A percentile compares a stretch with the other conserved stretches of the same genome.
Conservation (phyloP, 2,329 filamentous ascomycete genomes). For the Ustulina deusta region DNA sequence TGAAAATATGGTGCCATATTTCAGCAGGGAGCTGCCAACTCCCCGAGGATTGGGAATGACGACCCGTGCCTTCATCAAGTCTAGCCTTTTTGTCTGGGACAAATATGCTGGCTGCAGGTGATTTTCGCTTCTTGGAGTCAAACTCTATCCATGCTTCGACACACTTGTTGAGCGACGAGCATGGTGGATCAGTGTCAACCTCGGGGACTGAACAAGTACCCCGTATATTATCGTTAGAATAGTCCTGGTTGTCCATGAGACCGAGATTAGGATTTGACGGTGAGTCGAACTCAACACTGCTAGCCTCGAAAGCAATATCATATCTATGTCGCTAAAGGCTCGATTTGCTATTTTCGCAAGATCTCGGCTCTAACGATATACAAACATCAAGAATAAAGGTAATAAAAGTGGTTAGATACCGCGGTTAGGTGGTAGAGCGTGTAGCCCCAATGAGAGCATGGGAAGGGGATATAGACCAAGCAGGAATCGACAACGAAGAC, state of each 20-base stretch:
- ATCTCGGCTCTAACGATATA: neutral
- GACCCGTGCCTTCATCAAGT: slow-evolving; percentile 28
- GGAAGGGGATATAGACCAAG: neutral
- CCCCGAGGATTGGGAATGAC: slow-evolving; percentile 28
- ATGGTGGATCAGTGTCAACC: slow-evolving; percentile 22
- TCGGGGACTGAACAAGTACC: slow-evolving; percentile 24
- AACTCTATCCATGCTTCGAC: slow-evolving; percentile 1
- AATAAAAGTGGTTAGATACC: neutral
- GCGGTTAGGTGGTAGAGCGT: neutral
- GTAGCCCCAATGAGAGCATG: neutral
- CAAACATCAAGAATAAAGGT: neutral
- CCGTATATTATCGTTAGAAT: neutral
- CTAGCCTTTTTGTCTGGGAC: slow-evolving; percentile 43
- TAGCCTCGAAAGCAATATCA: slow-evolving; percentile 35
- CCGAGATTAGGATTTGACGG: slow-evolving; percentile 29
- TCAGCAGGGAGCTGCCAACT: slow-evolving; percentile 60
- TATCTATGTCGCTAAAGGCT: too few species aligned
- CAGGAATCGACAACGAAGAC: neutral
- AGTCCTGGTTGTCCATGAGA: slow-evolving; percentile 18
- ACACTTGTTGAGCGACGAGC: slow-evolving; percentile 12
- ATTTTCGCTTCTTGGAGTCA: slow-evolving; percentile 41
- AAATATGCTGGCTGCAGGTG: slow-evolving; percentile 14
- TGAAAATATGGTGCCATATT: slow-evolving; percentile 78
- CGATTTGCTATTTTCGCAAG: too few species aligned
- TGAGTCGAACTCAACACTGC: slow-evolving; percentile 33